Base-by-base conservation (phyloP, 2,329 filamentous ascomycete species). In the Talaromyces sp. region DNA sequence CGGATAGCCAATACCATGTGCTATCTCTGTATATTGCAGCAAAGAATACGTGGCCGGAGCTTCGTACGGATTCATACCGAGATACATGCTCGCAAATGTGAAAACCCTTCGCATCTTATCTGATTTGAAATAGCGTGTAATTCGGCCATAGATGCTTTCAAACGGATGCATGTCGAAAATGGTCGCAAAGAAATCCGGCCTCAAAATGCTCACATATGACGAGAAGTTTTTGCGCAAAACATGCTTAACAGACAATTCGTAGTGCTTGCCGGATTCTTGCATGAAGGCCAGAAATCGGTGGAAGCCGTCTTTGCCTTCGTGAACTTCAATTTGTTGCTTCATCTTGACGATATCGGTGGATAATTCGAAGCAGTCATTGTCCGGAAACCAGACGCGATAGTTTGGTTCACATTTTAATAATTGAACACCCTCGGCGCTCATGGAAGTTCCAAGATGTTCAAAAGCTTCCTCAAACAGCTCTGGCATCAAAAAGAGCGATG, bases 321-420 rank as follows among this genome's bases (percentile, higher is more conserved):
- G 88, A n/a, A 82, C 82, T 79, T 91, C 88, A 39, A 92, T 82
- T 72, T 91, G 85, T 16, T 75, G 70, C 73, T 90, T 90, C 88
- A 92, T 91, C 55, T 80, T 78, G n/a, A 84, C 80, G 42, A 89
- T 78, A 70, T 92, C 88, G n/a, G 85, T 87, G 4, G 84, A 86
- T 31, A 90, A 78, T 65, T 83, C 80, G 71, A 74, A 77, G 66
- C 74, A 77, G 66, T 84, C 83, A 58, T 85, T 86, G 72, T 91
- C 89, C 14, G 84, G 80, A 71, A 91, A 92, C 82, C 86, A 90
- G 64, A 92, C 81, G 61, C 86, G 84, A 79, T 92, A 92, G 72
- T 92, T 92, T 1, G 88, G 87, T 57, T 90, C 86, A 73, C 89
- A 92, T 77, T 88, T 89, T 25, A 89, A 71, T 3, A 92, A 77